Evolutionary conservation across 1,139 yeast genomes (phyloP).

Genomic region (Geotrichum klebahnii): DNA sequence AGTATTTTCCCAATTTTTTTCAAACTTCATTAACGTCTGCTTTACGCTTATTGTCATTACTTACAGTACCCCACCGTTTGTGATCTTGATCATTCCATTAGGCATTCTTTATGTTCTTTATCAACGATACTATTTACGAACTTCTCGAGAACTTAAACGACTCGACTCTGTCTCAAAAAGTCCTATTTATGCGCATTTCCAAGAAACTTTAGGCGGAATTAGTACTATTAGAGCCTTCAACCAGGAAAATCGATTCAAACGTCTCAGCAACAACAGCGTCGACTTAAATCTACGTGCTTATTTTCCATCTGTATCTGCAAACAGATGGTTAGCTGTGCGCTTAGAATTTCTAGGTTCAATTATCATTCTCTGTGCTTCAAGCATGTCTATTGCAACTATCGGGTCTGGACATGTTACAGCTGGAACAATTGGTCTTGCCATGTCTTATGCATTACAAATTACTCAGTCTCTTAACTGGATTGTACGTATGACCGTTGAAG

Average conservation of each 20-base stretch:
- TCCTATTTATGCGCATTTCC: slow-evolving; percentile 72
- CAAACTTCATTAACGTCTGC: slow-evolving; percentile 50
- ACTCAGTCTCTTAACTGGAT: slow-evolving; percentile 58
- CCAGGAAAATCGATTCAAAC: slow-evolving; percentile 52
- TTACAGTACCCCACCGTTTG: slow-evolving; percentile 62
- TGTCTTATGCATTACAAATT: slow-evolving; percentile 66
- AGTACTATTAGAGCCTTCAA: slow-evolving; percentile 58
- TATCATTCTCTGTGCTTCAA: slow-evolving; percentile 50
- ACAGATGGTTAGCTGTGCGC: slow-evolving; percentile 71
- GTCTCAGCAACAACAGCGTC: slow-evolving; percentile 54
- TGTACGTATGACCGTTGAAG: slow-evolving; percentile 64
- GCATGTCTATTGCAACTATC: slow-evolving; percentile 50
- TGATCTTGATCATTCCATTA: slow-evolving; percentile 46
- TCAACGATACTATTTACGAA: slow-evolving; percentile 76
- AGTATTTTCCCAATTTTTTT: slow-evolving; percentile 45
- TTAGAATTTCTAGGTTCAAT: slow-evolving; percentile 63
- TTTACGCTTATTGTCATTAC: slow-evolving; percentile 68
- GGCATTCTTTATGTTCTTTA: slow-evolving; percentile 67
- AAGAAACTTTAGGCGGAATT: slow-evolving; percentile 70
- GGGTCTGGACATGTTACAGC: too few relatives aligned
- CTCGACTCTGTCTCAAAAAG: slow-evolving; percentile 73
- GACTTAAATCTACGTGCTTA: slow-evolving; percentile 60
- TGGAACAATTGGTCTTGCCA: slow-evolving; percentile 68
- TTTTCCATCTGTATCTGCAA: slow-evolving; percentile 53
- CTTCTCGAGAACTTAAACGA: slow-evolving; percentile 76